Base-by-base conservation (phyloP, 768 basidiomycete species). In the Pluteus cervinus region DNA sequence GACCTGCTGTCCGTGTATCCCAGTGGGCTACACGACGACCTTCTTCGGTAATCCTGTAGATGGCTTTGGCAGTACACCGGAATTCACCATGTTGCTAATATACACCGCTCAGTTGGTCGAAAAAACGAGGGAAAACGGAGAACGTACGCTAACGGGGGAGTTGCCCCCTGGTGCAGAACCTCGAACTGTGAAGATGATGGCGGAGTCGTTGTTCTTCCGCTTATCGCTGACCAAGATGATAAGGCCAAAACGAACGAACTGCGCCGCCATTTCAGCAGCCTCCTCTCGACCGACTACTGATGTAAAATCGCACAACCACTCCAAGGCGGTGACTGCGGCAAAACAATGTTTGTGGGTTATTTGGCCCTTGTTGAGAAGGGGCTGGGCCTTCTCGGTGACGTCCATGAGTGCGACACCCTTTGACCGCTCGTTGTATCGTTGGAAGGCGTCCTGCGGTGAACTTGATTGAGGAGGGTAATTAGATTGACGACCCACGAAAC, bases 251-350 rank as follows among this genome's bases (percentile, higher is more conserved):
- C 96, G 81, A 31, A 97, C 92, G 51, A 98, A 97, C 57, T 98
- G 96, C 4, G 93, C 96, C 2, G 89, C 85, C 79, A 98, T 86
- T 68, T 99, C 96, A 8, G 91, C 89, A 0, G 91, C 93, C 59
- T 98, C 96, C 53, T 99, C 96, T 36, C 89, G 71, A 16, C 92
- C 92, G 23, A 92, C 89, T 23, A 93, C 89, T 1, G 93, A 96
- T 0, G 96, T 91, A 50, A 91, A 96, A 59, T 99, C 96, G 55
- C 89, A 86, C 26, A 99, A 77, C 96, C 96, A 99, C 61, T 98
- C 93, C 39, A 97, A 69, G 0, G 88, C 92, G 30, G 75, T 75
- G 37, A 89, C 79, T 16, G 96, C 92, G 20, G 80, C 66, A 56
- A 99, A 97, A 50, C 87, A 88, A 53, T 79, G 69, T 49, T 76